Conservation (phyloP, 768 basidiomycete species). For the Leccinum uliginosum region DNA sequence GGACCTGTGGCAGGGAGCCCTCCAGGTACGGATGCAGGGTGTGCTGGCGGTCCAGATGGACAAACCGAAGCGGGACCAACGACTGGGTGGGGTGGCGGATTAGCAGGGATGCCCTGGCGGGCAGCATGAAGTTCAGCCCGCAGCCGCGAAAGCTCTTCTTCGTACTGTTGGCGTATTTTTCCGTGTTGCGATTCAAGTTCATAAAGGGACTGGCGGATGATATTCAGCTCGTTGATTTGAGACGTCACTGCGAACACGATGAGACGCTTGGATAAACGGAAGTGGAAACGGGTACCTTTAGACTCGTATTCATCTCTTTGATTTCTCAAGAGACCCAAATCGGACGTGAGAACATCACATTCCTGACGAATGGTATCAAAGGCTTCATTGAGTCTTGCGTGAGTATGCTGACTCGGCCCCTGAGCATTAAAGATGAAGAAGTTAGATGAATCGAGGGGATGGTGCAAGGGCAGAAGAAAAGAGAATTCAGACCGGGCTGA, state of each 20-base stretch:
- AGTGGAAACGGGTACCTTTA: conserved; percentile 51
- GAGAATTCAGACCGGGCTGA: conserved; percentile 4
- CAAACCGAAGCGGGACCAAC: conserved; percentile 33
- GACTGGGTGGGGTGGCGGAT: conserved; percentile 33
- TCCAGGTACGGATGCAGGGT: conserved; percentile 29
- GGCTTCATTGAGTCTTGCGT: conserved; percentile 62
- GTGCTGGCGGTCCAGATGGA: conserved; percentile 31
- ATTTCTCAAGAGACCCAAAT: conserved; percentile 60
- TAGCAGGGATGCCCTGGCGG: conserved; percentile 37
- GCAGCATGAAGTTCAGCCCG: conserved; percentile 61
- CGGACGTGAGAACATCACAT: conserved; percentile 70
- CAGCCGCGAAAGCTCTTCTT: conserved; percentile 74
- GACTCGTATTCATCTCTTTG: conserved; percentile 89
- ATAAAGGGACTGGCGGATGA: conserved; percentile 85
- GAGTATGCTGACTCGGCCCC: conserved; percentile 37
- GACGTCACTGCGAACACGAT: conserved; percentile 48
- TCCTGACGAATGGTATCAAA: conserved; percentile 81
- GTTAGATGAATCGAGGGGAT: conserved; percentile 16
- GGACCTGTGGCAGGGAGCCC: conserved; percentile 28
- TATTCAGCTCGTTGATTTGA: conserved; percentile 87
- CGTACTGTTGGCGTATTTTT: conserved; percentile 83
- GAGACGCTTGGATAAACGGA: conserved; percentile 6
- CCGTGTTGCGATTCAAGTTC: conserved; percentile 87
- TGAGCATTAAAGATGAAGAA: conserved; percentile 21
- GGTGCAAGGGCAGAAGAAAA: background rate